A percentile compares a stretch with the other conserved stretches of the same genome.
Evolutionary conservation across 2,329 filamentous ascomycete genomes (phyloP).

Genomic region (Graphilbum ipis-grandicollis): DNA sequence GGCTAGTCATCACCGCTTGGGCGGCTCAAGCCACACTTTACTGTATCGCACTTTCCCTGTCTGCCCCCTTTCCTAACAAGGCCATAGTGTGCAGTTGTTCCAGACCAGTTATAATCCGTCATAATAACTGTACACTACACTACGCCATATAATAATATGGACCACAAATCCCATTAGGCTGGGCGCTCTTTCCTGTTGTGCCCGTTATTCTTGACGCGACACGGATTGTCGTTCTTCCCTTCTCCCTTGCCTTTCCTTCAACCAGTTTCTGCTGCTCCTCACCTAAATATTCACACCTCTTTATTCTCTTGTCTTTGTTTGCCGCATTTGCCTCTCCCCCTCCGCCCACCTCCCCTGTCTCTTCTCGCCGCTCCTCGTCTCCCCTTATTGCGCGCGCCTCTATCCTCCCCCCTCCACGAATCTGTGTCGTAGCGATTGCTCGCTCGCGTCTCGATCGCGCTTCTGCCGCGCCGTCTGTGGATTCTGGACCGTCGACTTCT

Average conservation of each 20-base stretch:
- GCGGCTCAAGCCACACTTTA: slow-evolving; percentile 3
- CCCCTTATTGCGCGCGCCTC: not conserved
- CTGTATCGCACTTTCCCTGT: not conserved
- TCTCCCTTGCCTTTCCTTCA: slow-evolving; percentile 1
- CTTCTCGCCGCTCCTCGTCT: not conserved
- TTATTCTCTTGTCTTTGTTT: not conserved
- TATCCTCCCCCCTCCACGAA: too few relatives aligned
- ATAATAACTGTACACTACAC: too few relatives aligned
- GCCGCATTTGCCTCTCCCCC: not conserved
- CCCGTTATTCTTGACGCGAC: slow-evolving; percentile 9
- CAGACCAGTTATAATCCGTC: too few relatives aligned
- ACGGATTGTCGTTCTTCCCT: slow-evolving; percentile 7
- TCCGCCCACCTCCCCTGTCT: not conserved
- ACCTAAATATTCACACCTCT: not conserved
- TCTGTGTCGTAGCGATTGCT: too few relatives aligned
- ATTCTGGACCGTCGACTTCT: not conserved
- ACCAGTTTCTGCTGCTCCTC: not conserved
- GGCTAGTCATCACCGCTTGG: too few relatives aligned
- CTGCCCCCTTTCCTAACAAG: not conserved
- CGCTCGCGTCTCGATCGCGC: too few relatives aligned
- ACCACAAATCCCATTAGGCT: too few relatives aligned
- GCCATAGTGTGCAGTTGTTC: too few relatives aligned
- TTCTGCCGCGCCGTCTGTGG: not conserved
- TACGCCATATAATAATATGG: not conserved
- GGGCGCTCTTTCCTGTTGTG: slow-evolving; percentile 5